phyloP scores from a whole-genome alignment of 2,329 filamentous ascomycete species.

The Eutypa lata region DNA sequence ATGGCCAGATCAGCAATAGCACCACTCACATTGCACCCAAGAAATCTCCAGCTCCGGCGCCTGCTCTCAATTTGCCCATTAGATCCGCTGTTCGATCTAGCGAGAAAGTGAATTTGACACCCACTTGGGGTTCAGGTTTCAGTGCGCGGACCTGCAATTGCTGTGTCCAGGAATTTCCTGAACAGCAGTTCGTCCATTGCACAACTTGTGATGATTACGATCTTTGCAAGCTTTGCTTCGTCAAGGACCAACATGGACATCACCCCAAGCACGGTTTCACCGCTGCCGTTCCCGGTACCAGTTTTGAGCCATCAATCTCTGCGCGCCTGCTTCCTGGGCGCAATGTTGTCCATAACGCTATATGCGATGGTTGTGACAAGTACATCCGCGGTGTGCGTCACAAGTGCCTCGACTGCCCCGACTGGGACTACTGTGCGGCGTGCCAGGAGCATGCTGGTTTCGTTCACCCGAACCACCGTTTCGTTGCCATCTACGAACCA shows the following conservation, averaged over 20 bases:
- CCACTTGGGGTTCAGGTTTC: conserved; percentile 9
- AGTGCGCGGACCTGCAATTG: conserved; percentile 64
- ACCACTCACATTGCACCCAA: conserved; percentile 77
- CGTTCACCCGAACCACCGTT: conserved; percentile 80
- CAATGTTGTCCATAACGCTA: conserved; percentile 77
- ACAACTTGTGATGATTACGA: conserved; percentile 84
- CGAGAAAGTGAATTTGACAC: background rate
- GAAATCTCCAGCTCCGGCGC: conserved; percentile 9
- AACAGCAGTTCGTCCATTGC: conserved; percentile 83
- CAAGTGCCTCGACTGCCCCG: conserved; percentile 95
- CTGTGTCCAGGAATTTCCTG: conserved; percentile 66
- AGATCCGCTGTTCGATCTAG: conserved; percentile 7
- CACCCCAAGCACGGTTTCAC: conserved; percentile 82
- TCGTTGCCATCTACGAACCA: conserved; percentile 81
- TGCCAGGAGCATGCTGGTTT: conserved; percentile 67
- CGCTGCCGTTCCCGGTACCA: conserved; percentile 61
- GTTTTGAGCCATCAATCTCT: conserved; percentile 59
- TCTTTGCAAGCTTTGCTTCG: conserved; percentile 80
- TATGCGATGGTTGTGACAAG: conserved; percentile 93
- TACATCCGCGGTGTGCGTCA: conserved; percentile 85
- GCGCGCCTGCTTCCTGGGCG: conserved; percentile 75
- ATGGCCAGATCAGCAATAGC: conserved; percentile 79
- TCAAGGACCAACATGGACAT: conserved; percentile 77
- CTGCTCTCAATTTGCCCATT: conserved; percentile 13
- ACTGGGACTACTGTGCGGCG: conserved; percentile 89